phyloP scores from a whole-genome alignment of 2,329 filamentous ascomycete species.

The Sarocladium strictum region DNA sequence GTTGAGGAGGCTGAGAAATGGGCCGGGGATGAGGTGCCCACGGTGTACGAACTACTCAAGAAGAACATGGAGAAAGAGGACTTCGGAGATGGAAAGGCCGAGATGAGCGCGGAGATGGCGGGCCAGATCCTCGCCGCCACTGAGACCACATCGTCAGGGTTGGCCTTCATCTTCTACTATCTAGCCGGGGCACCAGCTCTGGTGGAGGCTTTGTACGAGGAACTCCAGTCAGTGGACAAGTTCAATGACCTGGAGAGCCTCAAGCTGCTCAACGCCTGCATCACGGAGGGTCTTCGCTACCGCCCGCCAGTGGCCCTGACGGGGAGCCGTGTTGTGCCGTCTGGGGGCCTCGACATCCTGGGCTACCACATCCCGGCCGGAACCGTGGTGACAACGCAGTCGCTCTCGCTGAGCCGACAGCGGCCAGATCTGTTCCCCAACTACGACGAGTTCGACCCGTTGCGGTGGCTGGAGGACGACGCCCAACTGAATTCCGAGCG shows the following conservation, averaged over 20 bases:
- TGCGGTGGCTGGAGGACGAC: constrained; percentile 12
- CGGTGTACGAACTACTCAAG: constrained; percentile 12
- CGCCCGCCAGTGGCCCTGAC: constrained; percentile 15
- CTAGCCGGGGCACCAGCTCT: constrained; percentile 11
- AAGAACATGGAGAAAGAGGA: constrained; percentile 10
- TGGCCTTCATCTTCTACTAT: constrained; percentile 16
- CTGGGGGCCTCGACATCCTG: constrained; percentile 13
- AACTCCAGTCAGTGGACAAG: constrained; percentile 10
- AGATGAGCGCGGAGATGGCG: constrained; percentile 16
- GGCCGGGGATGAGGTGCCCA: constrained; percentile 11
- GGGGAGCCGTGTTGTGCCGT: constrained; percentile 14
- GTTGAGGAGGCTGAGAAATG: constrained; percentile 10
- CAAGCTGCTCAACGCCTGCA: constrained; percentile 15
- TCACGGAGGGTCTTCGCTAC: constrained; percentile 15
- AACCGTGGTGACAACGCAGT: constrained; percentile 15
- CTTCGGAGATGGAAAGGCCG: constrained; percentile 9
- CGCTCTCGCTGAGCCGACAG: constrained; percentile 16
- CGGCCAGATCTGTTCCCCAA: constrained; percentile 15
- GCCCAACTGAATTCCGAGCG: constrained; percentile 3
- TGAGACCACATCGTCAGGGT: constrained; percentile 15
- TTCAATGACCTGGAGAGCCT: constrained; percentile 8
- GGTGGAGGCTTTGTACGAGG: constrained; percentile 12
- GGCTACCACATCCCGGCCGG: constrained; percentile 14
- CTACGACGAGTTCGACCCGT: constrained; percentile 14
- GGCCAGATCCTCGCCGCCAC: constrained; percentile 15